phyloP scores from a whole-genome alignment of 2,329 filamentous ascomycete species.

The Aspergillus fijiensis region DNA sequence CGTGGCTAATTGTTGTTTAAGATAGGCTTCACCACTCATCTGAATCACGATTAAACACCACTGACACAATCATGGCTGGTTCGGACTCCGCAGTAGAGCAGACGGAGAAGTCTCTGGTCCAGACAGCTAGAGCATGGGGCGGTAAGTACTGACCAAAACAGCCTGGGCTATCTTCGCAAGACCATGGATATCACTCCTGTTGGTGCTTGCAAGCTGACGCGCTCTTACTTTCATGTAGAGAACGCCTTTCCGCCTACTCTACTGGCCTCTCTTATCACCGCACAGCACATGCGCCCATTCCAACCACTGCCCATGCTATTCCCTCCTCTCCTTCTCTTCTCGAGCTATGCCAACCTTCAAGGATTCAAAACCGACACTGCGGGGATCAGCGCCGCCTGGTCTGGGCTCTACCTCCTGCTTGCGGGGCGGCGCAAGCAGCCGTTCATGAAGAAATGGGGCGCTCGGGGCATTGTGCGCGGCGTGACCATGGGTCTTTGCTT shows the following conservation, averaged over 20 bases:
- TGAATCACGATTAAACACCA: background rate
- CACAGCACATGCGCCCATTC: constrained; percentile 66
- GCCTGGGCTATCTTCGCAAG: background rate
- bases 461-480: constrained; percentile 47
- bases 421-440: constrained; percentile 56
- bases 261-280: constrained; percentile 65
- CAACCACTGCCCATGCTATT: constrained; percentile 66
- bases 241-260: constrained; percentile 64
- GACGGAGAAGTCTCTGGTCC: constrained; percentile 40
- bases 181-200: background rate
- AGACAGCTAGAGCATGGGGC: constrained; percentile 44
- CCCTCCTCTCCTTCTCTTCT: constrained; percentile 64
- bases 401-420: constrained; percentile 63
- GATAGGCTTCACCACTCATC: background rate
- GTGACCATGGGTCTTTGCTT: constrained; percentile 48
- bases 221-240: constrained; percentile 44
- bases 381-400: constrained; percentile 64
- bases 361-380: constrained; percentile 63
- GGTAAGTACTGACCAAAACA: constrained; percentile 29
- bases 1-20: background rate
- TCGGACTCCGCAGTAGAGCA: constrained; percentile 31
- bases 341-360: constrained; percentile 64
- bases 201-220: background rate
- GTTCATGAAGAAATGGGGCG: constrained; percentile 47
- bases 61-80: constrained; percentile 27